Conservation (phyloP, 2,329 filamentous ascomycete genomes). For the Penicillium crustosum region DNA sequence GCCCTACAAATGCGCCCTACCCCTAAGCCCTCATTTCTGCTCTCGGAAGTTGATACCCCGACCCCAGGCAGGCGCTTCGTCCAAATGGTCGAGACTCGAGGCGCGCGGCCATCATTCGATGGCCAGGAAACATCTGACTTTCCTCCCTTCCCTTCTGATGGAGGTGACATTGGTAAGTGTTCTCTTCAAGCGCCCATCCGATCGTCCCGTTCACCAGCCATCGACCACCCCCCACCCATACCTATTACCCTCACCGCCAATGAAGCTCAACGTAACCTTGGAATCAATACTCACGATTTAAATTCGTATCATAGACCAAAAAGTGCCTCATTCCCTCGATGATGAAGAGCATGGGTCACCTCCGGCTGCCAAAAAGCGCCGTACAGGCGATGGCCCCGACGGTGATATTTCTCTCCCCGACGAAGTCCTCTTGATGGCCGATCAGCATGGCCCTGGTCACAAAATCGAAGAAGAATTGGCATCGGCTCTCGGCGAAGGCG, state of each 20-base stretch:
- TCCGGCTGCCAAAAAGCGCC: constrained; percentile 42
- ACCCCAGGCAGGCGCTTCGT: constrained; percentile 22
- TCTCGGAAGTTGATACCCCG: constrained; percentile 41
- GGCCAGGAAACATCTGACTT: constrained; percentile 29
- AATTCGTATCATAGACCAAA: constrained; percentile 26
- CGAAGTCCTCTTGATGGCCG: constrained; percentile 20
- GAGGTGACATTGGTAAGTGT: constrained; percentile 38
- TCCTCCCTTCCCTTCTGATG: constrained; percentile 31
- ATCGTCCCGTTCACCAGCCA: constrained; percentile 6
- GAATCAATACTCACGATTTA: not conserved
- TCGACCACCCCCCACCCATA: constrained; percentile 2
- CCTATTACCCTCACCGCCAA: not conserved
- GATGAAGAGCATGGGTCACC: constrained; percentile 35
- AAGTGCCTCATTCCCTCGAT: constrained; percentile 34
- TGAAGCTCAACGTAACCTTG: constrained; percentile 3
- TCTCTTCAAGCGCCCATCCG: constrained; percentile 5
- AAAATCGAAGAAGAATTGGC: constrained; percentile 40
- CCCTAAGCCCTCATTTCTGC: constrained; percentile 52
- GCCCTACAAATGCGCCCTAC: constrained; percentile 49
- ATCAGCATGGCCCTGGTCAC: constrained; percentile 31
- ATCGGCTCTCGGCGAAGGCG: constrained; percentile 34
- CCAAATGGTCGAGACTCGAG: constrained; percentile 38
- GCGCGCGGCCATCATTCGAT: constrained; percentile 31
- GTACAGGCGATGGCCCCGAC: constrained; percentile 34
- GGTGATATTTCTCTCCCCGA: constrained; percentile 24